phyloP scores from a whole-genome alignment of 2,329 filamentous ascomycete genomes.

The Diaporthe sp. region DNA sequence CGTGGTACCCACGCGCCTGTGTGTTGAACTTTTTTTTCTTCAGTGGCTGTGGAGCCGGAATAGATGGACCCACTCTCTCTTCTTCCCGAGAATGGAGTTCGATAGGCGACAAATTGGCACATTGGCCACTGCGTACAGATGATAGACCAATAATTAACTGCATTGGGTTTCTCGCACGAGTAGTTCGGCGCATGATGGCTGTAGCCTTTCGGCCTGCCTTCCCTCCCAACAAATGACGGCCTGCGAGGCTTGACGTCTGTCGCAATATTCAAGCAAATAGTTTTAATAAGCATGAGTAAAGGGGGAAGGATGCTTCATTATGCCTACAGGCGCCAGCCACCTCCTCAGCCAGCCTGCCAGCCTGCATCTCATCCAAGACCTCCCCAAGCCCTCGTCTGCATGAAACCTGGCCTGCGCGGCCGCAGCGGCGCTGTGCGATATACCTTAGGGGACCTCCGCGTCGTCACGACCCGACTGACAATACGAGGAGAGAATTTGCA shows the following conservation, averaged over 20 bases:
- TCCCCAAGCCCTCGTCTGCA: not conserved
- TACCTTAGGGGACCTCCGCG: not conserved
- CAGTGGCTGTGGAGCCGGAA: conserved; percentile 9
- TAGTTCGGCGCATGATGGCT: conserved; percentile 3
- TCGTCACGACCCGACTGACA: not conserved
- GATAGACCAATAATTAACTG: conserved; percentile 14
- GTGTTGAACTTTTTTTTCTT: not conserved
- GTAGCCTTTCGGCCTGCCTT: not conserved
- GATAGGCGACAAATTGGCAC: conserved; percentile 5
- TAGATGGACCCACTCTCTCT: conserved; percentile 3
- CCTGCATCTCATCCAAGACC: not conserved
- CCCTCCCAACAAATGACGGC: not conserved
- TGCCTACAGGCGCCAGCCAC: conserved; percentile 15
- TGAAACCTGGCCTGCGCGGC: conserved; percentile 22
- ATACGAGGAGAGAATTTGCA: not conserved
- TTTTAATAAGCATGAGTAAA: not conserved
- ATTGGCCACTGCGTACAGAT: conserved; percentile 8
- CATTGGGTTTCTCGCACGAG: conserved; percentile 8
- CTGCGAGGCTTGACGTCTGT: not conserved
- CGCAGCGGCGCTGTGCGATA: conserved; percentile 8
- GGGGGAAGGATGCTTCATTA: not conserved
- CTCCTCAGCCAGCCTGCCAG: not conserved
- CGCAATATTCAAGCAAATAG: conserved; percentile 17
- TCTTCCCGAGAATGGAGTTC: not conserved
- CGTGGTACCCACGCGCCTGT: not conserved